Conservation (phyloP, 768 basidiomycete species). For the Phylloporus rhodoxanthus region DNA sequence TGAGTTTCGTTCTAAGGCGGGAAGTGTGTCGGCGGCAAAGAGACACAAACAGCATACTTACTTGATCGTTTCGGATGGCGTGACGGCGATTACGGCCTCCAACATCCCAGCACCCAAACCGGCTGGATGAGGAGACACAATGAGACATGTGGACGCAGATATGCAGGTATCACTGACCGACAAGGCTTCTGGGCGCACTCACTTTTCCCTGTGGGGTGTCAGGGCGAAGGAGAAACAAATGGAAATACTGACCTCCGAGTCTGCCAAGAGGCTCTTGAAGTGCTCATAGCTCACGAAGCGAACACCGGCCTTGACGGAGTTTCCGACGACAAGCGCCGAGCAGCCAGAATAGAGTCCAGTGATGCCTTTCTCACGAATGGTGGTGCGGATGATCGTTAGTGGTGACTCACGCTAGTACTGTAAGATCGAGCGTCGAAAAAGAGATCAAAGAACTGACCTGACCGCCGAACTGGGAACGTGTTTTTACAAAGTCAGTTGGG, state of each 20-base stretch:
- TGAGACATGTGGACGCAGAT: conserved; percentile 8
- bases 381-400: conserved; percentile 66
- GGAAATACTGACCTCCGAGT: conserved; percentile 58
- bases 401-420: conserved; percentile 56
- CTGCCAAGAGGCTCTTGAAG: conserved; percentile 80
- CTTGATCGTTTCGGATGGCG: conserved; percentile 99
- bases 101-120: conserved; percentile 85
- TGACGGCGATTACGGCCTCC: conserved; percentile 92
- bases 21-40: not conserved
- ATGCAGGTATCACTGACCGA: conserved; percentile 44
- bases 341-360: conserved; percentile 91
- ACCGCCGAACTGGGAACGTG: conserved; percentile 85
- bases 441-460: conserved; percentile 39
- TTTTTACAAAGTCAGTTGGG: conserved; percentile 90
- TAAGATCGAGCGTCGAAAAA: not conserved
- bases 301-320: conserved; percentile 91
- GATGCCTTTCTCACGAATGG: conserved; percentile 69
- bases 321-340: conserved; percentile 83
- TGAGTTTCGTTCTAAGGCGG: conserved; percentile 82
- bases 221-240: not conserved
- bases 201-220: conserved; percentile 70
- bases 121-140: conserved; percentile 34
- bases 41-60: conserved; percentile 32
- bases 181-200: conserved; percentile 74
- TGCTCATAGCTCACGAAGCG: conserved; percentile 92